phyloP scores from a whole-genome alignment of 108 stramenopile species.

The Thalassiosira profunda region DNA sequence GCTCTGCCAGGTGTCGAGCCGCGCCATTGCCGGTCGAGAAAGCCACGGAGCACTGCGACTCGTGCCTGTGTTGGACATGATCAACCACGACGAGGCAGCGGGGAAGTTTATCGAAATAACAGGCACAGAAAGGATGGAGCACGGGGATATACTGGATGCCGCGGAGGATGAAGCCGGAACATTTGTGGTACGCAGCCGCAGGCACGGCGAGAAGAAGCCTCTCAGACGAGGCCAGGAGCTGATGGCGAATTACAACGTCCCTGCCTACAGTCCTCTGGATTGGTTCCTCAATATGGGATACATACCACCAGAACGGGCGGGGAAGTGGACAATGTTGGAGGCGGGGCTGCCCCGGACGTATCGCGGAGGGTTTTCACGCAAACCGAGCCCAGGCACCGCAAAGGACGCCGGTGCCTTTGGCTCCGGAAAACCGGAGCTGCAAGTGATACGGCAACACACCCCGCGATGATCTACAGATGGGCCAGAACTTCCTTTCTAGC shows the following conservation, averaged over 20 bases:
- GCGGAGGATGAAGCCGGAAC: constrained; percentile 68
- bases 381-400: not conserved
- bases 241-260: constrained; percentile 88
- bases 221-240: constrained; percentile 78
- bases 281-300: constrained; percentile 88
- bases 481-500: too few relatives aligned
- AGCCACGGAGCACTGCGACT: constrained; percentile 68
- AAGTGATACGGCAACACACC: constrained; percentile 22
- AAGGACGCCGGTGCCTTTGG: constrained; percentile 20
- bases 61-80: constrained; percentile 79
- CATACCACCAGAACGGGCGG: constrained; percentile 80
- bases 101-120: constrained; percentile 78
- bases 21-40: constrained; percentile 72
- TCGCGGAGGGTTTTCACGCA: constrained; percentile 31
- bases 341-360: constrained; percentile 34
- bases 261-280: constrained; percentile 79
- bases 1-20: constrained; percentile 81
- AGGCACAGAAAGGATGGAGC: constrained; percentile 53
- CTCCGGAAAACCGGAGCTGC: constrained; percentile 17
- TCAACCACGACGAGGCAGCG: constrained; percentile 83
- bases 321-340: constrained; percentile 60
- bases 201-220: constrained; percentile 73
- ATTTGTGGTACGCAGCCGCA: constrained; percentile 72
- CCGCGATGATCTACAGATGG: too few relatives aligned
- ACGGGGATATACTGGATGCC: constrained; percentile 32